Evolutionary conservation across 176 grass and related monocot genomes (phyloP), one percentile per base, ranked within the genome.

Genomic region (Canna indica): DNA sequence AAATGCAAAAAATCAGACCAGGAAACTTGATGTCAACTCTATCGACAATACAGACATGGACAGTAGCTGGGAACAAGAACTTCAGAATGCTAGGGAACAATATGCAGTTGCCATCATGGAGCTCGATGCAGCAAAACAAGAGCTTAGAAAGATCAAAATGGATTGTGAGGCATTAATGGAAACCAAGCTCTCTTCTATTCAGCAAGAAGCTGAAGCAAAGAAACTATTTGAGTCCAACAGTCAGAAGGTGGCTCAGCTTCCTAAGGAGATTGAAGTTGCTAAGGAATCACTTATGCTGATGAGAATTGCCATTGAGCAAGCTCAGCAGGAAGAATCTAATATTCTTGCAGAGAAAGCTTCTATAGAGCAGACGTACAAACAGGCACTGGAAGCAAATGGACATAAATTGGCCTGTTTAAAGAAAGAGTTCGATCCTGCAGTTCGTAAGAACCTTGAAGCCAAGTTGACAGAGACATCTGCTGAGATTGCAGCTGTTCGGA

Each of bases 101-200:
- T 88, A 90, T 71, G 36, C 83, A 59, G 82, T 75, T 78, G 87
- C 79, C 77, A 77, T 90, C 74, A 71, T 71, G 18, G 91, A 95
- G 53, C 91, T 96, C 72, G 88, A 91, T 82, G 72, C 78, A 45
- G 88, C 88, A 67, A 96, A 96, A 76, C 88, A 83, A 53, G 88
- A 96, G 35, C 83, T 96, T 71, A 91, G 88, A 77, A 88, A 83
- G 50, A 73, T 91, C 35, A 96, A 85, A 78, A 96, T 88, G 81
- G 91, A 96, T 96, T 91, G 88, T 74, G 83, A 96, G 70, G 81
- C 81, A 61, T 91, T 88, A 25, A 72, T 91, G 59, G 88, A 96
- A 74, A 87, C 82, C 75, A 88, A 83, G 74, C 75, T 88, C 35
- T 82, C 73, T 76, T 85, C 91, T 67, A 64, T 81, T 35, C 83